These are phyloP conservation scores for Silene uniflora DNA, from an alignment of 148 eudicot genomes.

Conservation along the genomic window DNA sequence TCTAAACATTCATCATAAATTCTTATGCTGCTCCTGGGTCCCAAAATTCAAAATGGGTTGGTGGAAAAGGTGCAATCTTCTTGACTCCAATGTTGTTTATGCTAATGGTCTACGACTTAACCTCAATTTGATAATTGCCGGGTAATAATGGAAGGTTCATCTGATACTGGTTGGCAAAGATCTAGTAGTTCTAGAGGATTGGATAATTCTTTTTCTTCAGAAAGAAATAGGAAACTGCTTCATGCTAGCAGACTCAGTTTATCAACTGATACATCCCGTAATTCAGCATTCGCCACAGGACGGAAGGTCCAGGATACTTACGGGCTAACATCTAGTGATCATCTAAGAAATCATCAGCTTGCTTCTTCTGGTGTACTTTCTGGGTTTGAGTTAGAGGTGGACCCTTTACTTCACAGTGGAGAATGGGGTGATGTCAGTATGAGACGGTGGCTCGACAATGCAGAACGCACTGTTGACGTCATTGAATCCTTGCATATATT, in stretches of 20 bases:
- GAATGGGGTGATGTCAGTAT: slow-evolving; percentile 73
- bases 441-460: slow-evolving; percentile 86
- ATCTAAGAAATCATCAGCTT: slow-evolving; percentile 26
- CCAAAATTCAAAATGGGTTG: slow-evolving; percentile 16
- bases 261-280: slow-evolving; percentile 50
- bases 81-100: slow-evolving; percentile 18
- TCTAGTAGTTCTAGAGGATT: slow-evolving; percentile 58
- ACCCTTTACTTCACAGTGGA: slow-evolving; percentile 35
- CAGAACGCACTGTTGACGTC: slow-evolving; percentile 56
- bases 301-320: slow-evolving; percentile 35
- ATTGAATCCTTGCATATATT: slow-evolving; percentile 84
- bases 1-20: not conserved
- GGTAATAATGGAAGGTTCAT: slow-evolving; percentile 72
- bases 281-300: slow-evolving; percentile 37
- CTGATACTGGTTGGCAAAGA: slow-evolving; percentile 59
- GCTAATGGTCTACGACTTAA: slow-evolving; percentile 13
- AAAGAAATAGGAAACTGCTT: slow-evolving; percentile 44
- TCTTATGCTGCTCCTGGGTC: not conserved
- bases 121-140: slow-evolving; percentile 26
- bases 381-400: slow-evolving; percentile 42
- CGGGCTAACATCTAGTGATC: slow-evolving; percentile 36
- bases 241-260: slow-evolving; percentile 38
- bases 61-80: slow-evolving; percentile 17
- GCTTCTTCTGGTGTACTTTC: slow-evolving; percentile 29
- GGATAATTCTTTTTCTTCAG: slow-evolving; percentile 48